Percentiles rank a stretch among this genome's conserved stretches.
These are phyloP conservation scores for Phytopythium delawarense DNA, from an alignment of 352 stramenopile genomes.

Conservation along the genomic window DNA sequence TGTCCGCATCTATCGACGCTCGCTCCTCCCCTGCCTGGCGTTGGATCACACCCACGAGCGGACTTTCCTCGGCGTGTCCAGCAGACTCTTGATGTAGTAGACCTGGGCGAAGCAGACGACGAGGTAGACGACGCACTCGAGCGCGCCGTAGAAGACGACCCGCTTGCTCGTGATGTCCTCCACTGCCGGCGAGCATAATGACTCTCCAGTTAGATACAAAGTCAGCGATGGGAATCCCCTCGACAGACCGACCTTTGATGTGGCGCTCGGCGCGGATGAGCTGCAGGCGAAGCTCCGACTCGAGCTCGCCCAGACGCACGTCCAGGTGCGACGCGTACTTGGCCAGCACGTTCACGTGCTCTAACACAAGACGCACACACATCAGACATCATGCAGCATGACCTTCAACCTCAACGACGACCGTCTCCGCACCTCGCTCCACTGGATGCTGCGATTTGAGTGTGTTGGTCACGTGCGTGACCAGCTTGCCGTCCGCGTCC, in stretches of 20 bases:
- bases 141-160: slow-evolving; percentile 62
- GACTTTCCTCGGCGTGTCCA: slow-evolving; percentile 47
- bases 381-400: no score
- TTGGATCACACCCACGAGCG: slow-evolving; percentile 41
- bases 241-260: slow-evolving; percentile 49
- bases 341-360: slow-evolving; percentile 74
- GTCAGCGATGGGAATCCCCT: neutral
- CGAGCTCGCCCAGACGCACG: slow-evolving; percentile 69
- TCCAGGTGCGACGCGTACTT: slow-evolving; percentile 83
- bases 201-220: neutral
- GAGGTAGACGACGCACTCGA: slow-evolving; percentile 75
- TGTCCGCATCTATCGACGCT: neutral
- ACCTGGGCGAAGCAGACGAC: slow-evolving; percentile 66
- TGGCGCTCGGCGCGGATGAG: slow-evolving; percentile 73
- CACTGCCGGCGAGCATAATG: slow-evolving; percentile 20
- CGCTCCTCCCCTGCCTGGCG: neutral
- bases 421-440: slow-evolving; percentile 40
- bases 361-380: slow-evolving; percentile 20
- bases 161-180: slow-evolving; percentile 77
- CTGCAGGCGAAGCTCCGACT: slow-evolving; percentile 73
- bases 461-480: slow-evolving; percentile 80
- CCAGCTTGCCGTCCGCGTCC: slow-evolving; percentile 65
- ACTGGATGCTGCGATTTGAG: slow-evolving; percentile 78
- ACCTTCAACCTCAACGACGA: no score
- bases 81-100: slow-evolving; percentile 73